These are phyloP conservation scores for Sclerotinia subarctica DNA, from an alignment of 2,329 filamentous ascomycete species.

Conservation along the genomic window DNA sequence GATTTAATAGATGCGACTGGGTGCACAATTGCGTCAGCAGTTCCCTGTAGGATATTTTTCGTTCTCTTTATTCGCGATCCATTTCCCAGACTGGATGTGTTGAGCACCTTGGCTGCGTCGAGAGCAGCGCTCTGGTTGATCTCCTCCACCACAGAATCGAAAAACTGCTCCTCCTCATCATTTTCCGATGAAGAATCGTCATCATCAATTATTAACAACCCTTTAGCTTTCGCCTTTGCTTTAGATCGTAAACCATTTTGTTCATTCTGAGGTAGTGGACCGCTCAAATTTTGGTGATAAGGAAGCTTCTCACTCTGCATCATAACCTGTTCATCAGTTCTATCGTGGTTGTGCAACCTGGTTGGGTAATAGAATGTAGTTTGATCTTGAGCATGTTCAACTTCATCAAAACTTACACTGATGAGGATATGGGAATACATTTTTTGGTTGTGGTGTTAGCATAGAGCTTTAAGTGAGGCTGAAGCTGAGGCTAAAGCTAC, in stretches of 20 bases:
- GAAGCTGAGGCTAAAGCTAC: neutral
- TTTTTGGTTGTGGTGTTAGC: no score
- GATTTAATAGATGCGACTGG: slow-evolving; percentile 28
- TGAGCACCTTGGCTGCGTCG: slow-evolving; percentile 25
- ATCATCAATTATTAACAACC: neutral
- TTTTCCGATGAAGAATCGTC: neutral
- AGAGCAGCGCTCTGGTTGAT: slow-evolving; percentile 30
- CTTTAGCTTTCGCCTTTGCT: slow-evolving; percentile 4
- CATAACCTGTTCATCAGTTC: neutral
- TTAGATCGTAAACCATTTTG: neutral
- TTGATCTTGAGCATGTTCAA: neutral
- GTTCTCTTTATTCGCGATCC: slow-evolving; percentile 19
- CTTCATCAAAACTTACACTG: neutral
- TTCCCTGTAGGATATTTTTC: slow-evolving; percentile 22
- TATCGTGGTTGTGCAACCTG: neutral
- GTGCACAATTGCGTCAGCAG: slow-evolving; percentile 23
- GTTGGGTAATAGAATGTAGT: neutral
- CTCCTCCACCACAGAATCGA: slow-evolving; percentile 10
- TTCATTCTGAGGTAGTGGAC: neutral
- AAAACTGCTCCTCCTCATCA: neutral
- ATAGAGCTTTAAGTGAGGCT: neutral
- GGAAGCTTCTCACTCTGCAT: slow-evolving; percentile 14
- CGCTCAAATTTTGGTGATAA: neutral
- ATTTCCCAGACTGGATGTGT: slow-evolving; percentile 21
- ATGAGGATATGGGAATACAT: no score